phyloP scores from a whole-genome alignment of 768 basidiomycete species.

The Termitomyces titanicus region DNA sequence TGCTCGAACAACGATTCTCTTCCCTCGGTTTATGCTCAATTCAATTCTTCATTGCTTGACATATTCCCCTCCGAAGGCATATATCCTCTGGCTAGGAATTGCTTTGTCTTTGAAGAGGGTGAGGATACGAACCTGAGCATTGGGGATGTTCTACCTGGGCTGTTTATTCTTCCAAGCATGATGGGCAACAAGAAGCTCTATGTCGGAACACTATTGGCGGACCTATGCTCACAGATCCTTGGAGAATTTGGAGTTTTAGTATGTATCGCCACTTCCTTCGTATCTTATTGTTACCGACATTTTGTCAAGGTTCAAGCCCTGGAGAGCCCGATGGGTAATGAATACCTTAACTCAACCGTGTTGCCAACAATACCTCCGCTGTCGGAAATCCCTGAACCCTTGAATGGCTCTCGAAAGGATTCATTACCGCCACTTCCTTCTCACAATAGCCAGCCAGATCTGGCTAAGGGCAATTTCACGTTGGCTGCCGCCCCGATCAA shows the following conservation, averaged over 20 bases:
- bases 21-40: conserved; percentile 55
- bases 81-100: conserved; percentile 77
- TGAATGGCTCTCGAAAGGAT: conserved; percentile 46
- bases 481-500: conserved; percentile 41
- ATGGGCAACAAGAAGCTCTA: conserved; percentile 89
- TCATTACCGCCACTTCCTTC: conserved; percentile 43
- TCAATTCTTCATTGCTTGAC: conserved; percentile 59
- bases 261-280: conserved; percentile 23
- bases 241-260: conserved; percentile 85
- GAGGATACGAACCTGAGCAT: conserved; percentile 55
- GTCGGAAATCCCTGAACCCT: conserved; percentile 55
- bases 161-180: conserved; percentile 77
- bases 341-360: conserved; percentile 70
- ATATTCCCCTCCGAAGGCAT: conserved; percentile 64
- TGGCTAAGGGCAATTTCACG: conserved; percentile 34
- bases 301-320: conserved; percentile 61
- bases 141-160: conserved; percentile 52
- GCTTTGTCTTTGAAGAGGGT: conserved; percentile 83
- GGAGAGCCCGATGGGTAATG: conserved; percentile 83
- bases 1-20: conserved; percentile 55
- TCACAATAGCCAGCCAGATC: conserved; percentile 56
- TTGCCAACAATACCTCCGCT: conserved; percentile 61
- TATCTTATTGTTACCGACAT: conserved; percentile 2
- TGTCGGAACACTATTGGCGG: conserved; percentile 84
- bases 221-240: conserved; percentile 83